These are phyloP conservation scores for Boletus patriciae DNA, from an alignment of 768 basidiomycete genomes.

Conservation along the genomic window DNA sequence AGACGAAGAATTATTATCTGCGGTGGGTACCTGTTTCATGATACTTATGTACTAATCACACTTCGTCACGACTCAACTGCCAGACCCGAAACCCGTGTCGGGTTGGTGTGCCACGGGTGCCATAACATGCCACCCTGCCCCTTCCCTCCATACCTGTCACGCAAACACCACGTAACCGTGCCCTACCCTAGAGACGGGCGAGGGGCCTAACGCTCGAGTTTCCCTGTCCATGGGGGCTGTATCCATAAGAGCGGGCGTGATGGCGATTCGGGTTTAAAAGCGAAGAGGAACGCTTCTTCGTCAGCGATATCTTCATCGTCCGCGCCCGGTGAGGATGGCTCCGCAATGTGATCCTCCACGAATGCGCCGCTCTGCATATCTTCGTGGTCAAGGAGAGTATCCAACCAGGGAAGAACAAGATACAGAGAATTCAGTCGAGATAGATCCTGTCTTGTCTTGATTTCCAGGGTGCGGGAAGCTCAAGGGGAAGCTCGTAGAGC, in stretches of 20 bases:
- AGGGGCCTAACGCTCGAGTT: neutral
- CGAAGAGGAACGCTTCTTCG: neutral
- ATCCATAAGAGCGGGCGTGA: too few species aligned
- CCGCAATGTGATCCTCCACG: neutral
- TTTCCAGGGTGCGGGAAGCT: neutral
- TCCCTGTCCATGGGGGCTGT: neutral
- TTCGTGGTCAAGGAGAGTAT: neutral
- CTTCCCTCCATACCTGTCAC: too few species aligned
- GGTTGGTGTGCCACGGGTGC: too few species aligned
- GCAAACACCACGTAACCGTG: too few species aligned
- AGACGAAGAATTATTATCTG: too few species aligned
- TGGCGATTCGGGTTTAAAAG: neutral
- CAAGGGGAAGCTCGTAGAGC: too few species aligned
- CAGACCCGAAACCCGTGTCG: too few species aligned
- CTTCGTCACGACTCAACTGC: too few species aligned
- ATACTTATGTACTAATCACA: too few species aligned
- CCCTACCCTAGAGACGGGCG: too few species aligned
- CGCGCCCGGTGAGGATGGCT: neutral
- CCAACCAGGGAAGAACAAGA: slow-evolving; percentile 2
- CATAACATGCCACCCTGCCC: too few species aligned
- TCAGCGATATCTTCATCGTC: neutral
- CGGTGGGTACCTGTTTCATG: too few species aligned
- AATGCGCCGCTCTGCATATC: neutral
- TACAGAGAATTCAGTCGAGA: neutral
- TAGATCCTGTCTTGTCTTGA: neutral